Conservation (phyloP, 108 stramenopile genomes). For the Cyclotella choctawhatcheeana region DNA sequence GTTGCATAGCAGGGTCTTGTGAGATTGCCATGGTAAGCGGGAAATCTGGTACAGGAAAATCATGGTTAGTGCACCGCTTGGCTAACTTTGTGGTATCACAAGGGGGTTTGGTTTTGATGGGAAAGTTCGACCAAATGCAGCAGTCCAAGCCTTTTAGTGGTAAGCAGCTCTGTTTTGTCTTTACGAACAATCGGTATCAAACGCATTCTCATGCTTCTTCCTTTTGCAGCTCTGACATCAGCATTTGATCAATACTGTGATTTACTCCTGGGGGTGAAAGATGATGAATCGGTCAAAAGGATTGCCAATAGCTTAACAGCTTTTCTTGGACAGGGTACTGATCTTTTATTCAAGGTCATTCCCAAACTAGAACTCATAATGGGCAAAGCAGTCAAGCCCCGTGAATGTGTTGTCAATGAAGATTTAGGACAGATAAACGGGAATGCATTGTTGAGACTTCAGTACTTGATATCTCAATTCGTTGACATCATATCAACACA, state of each 20-base stretch:
- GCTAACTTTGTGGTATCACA: background rate
- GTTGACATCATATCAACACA: background rate
- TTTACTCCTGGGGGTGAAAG: background rate
- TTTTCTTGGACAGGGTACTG: constrained; percentile 6
- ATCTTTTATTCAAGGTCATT: background rate
- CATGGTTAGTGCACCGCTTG: background rate
- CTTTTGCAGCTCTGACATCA: constrained; percentile 8
- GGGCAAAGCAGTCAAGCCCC: background rate
- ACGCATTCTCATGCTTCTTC: no score
- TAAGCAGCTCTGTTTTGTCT: no score
- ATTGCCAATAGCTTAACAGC: background rate
- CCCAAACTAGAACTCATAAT: constrained; percentile 9
- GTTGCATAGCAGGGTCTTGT: background rate
- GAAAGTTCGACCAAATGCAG: constrained; percentile 10
- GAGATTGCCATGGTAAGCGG: background rate
- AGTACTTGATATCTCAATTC: background rate
- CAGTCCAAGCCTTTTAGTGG: constrained; percentile 7
- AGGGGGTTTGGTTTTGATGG: constrained; percentile 15
- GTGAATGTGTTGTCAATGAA: background rate
- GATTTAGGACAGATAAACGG: background rate
- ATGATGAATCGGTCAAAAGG: background rate
- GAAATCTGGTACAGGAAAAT: background rate
- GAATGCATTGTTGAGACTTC: background rate
- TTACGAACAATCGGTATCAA: no score
- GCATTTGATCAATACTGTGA: constrained; percentile 24